Evolutionary conservation across 805 yeast genomes (phyloP), one percentile per base, ranked within the genome.

Genomic region (Metschnikowia chrysomelidarum): DNA sequence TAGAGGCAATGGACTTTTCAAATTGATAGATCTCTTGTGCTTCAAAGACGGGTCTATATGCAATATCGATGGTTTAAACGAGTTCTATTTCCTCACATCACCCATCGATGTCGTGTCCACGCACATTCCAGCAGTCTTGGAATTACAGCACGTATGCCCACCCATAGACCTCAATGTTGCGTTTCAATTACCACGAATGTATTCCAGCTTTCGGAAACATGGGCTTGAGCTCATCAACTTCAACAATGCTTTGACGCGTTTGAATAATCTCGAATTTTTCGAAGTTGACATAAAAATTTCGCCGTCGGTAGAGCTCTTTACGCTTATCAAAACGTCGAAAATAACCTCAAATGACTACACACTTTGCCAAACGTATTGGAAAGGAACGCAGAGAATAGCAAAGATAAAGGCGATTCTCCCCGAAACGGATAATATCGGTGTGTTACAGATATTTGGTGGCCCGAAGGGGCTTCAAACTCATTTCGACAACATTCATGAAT

Each of bases 101-200:
- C 98, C 98, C 1, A 60, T 80, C 36, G 75, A 79, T 38, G 54
- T 87, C 26, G 75, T 93, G 11, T 82, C 82, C 44, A 84, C 97
- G 0, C 98, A 93, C 58, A 78, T 87, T 30, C 98, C 98, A 10
- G 70, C 78, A 12, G 78, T 78, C 39, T 77, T 77, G 27, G 82
- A 77, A 41, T 82, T 85, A 45, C 98, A 93, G 59, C 96, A 86
- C 60, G 76, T 91, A 14, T 71, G 76, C 19, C 98, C 97, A 4
- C 86, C 94, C 3, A 64, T 91, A 42, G 89, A 86, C 43, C 82
- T 84, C 22, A 71, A 78, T 45, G 76, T 82, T 15, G 89, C 93
- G 11, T 70, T 87, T 40, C 77, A 87, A 29, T 65, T 91, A 31
- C 98, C 98, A 0, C 74, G 94, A 19, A 76, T 82, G n/a, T 85